Evolutionary conservation across 768 basidiomycete genomes (phyloP).

Genomic region (Gautieria morchelliformis): DNA sequence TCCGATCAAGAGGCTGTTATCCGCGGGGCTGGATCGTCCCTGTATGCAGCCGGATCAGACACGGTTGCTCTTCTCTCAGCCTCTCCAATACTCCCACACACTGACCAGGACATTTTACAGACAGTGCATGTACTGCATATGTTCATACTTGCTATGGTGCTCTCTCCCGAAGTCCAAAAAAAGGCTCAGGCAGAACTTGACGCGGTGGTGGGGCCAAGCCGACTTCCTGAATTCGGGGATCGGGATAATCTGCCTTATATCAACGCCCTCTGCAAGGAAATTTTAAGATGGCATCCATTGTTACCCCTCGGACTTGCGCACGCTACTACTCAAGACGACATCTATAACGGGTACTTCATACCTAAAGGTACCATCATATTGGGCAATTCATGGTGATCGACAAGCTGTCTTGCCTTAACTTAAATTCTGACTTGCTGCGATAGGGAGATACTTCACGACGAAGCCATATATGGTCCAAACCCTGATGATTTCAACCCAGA

Average conservation of each 20-base stretch:
- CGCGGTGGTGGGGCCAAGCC: slow-evolving; percentile 11
- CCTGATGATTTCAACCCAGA: slow-evolving; percentile 7
- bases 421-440: not conserved
- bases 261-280: too few species aligned
- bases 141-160: slow-evolving; percentile 14
- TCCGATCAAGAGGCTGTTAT: not conserved
- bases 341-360: slow-evolving; percentile 21
- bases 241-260: slow-evolving; percentile 1
- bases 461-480: slow-evolving; percentile 17
- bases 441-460: not conserved
- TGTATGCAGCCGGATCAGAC: slow-evolving; percentile 1
- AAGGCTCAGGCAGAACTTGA: slow-evolving; percentile 11
- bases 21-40: not conserved
- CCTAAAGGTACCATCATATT: slow-evolving; percentile 21
- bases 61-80: not conserved
- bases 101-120: not conserved
- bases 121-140: slow-evolving; percentile 1
- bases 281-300: slow-evolving; percentile 16
- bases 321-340: slow-evolving; percentile 18
- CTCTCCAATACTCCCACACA: not conserved
- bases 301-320: slow-evolving; percentile 19
- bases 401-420: slow-evolving; percentile 9
- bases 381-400: slow-evolving; percentile 17
- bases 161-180: slow-evolving; percentile 15
- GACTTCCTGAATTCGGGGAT: slow-evolving; percentile 17